Evolutionary conservation across 495 filamentous ascomycete species (phyloP).

Genomic region (Aspergillus avenaceus): DNA sequence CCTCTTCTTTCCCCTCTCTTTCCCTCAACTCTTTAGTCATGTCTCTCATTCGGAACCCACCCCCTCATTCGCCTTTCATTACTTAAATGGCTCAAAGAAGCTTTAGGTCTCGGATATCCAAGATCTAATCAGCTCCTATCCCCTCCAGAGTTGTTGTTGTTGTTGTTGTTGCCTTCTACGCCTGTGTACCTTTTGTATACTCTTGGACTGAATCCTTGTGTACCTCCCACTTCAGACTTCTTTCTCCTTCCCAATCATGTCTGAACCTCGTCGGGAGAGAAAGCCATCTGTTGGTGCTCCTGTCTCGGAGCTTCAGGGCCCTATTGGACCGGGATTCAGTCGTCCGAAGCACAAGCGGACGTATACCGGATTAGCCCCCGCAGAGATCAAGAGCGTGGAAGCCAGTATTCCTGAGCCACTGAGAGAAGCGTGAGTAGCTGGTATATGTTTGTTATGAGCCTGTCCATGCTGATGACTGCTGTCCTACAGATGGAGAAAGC

Average conservation of each 20-base stretch:
- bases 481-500: conserved; percentile 68
- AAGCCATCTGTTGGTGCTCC: conserved; percentile 77
- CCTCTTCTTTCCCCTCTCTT: conserved; percentile 3
- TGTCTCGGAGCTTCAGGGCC: conserved; percentile 75
- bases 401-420: conserved; percentile 83
- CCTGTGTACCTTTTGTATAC: neutral
- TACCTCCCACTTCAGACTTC: neutral
- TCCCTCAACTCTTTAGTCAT: neutral
- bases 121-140: no score
- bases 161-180: no score
- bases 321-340: conserved; percentile 65
- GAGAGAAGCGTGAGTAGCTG: conserved; percentile 63
- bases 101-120: no score
- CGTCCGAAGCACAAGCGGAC: conserved; percentile 95
- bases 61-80: conserved; percentile 4
- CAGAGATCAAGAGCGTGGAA: conserved; percentile 91
- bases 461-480: conserved; percentile 12
- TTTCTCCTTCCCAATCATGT: conserved; percentile 10
- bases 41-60: neutral
- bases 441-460: neutral
- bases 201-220: neutral
- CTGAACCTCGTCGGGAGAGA: conserved; percentile 50
- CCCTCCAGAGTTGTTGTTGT: no score
- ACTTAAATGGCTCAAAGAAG: no score
- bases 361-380: conserved; percentile 82